phyloP scores from a whole-genome alignment of 164 flowering plant genomes.

The Warburgia ugandensis region DNA sequence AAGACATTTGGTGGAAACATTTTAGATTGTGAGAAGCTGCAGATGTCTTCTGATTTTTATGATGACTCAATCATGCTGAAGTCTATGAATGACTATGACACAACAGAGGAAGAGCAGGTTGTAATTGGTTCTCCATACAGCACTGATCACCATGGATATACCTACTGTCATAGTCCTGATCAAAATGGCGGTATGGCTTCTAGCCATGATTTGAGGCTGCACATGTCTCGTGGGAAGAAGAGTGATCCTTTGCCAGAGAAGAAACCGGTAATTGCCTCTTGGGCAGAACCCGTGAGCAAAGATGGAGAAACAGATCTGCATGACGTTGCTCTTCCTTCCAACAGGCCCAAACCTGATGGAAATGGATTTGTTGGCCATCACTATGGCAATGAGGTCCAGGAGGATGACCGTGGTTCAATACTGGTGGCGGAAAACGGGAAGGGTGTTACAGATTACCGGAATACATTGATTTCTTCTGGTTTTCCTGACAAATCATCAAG shows the following conservation, averaged over 20 bases:
- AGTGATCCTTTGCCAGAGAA: neutral
- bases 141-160: neutral
- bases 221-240: neutral
- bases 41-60: too few species aligned
- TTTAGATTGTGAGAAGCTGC: neutral
- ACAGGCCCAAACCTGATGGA: neutral
- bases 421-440: too few species aligned
- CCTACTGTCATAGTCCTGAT: neutral
- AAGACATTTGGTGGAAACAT: neutral
- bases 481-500: too few species aligned
- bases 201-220: neutral
- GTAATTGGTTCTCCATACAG: too few species aligned
- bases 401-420: too few species aligned
- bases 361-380: too few species aligned
- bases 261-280: neutral
- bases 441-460: too few species aligned
- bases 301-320: neutral
- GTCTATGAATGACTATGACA: too few species aligned
- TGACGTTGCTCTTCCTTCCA: neutral
- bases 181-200: neutral
- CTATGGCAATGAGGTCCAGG: too few species aligned
- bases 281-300: neutral
- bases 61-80: too few species aligned
- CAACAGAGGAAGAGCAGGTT: too few species aligned
- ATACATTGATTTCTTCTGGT: too few species aligned